phyloP scores from a whole-genome alignment of 2,329 filamentous ascomycete species.

The Trichoderma gracile region DNA sequence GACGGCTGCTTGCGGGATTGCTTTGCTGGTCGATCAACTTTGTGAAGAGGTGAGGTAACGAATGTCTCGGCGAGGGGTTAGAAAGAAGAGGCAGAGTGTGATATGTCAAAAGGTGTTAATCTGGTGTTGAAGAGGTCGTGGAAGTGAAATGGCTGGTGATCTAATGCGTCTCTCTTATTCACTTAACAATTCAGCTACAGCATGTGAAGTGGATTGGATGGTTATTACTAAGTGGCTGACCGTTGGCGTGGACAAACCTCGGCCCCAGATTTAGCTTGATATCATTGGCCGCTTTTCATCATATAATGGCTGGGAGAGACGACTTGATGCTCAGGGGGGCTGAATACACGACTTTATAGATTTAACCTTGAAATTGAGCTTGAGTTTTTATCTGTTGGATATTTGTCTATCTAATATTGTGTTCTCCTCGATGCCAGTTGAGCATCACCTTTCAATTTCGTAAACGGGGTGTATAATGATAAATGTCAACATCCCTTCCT shows the following conservation, averaged over 20 bases:
- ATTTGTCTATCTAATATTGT: background rate
- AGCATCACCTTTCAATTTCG: background rate
- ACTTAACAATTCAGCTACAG: background rate
- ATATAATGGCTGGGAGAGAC: background rate
- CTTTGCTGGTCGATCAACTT: background rate
- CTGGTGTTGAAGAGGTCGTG: background rate
- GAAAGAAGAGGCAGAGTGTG: background rate
- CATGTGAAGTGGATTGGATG: constrained; percentile 14
- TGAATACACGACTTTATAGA: background rate
- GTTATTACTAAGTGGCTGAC: no score
- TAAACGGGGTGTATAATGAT: background rate
- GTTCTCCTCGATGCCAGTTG: background rate
- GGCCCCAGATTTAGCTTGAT: constrained; percentile 1
- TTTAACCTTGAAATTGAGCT: background rate
- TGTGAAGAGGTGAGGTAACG: fast-evolving
- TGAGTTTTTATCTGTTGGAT: background rate
- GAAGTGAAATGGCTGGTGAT: background rate
- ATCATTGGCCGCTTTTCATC: constrained; percentile 4
- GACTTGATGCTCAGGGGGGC: no score
- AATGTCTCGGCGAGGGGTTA: no score
- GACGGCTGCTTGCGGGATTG: background rate
- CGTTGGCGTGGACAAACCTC: constrained; percentile 19
- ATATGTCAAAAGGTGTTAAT: background rate
- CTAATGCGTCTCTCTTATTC: background rate
- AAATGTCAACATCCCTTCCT: background rate